These are phyloP conservation scores for Zoysia japonica DNA, from an alignment of 176 grass and related monocot species.

Conservation along the genomic window DNA sequence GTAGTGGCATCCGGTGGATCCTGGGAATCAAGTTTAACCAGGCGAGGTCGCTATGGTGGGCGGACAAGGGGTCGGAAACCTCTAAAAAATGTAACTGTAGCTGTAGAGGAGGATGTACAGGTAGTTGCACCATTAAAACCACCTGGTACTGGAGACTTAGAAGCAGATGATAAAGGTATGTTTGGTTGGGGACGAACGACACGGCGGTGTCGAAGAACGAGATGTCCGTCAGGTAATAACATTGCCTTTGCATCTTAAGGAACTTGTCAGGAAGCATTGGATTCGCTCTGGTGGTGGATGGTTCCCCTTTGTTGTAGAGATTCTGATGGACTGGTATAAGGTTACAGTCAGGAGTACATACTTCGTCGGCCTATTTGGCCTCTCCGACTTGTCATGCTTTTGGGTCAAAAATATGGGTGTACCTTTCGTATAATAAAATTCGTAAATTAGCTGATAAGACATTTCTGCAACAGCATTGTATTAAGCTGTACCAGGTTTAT, in stretches of 20 bases:
- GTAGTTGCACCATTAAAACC: constrained; percentile 38
- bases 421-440: constrained; percentile 43
- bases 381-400: constrained; percentile 33
- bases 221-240: constrained; percentile 52
- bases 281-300: background rate
- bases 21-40: constrained; percentile 47
- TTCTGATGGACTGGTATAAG: constrained; percentile 42
- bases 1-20: constrained; percentile 61
- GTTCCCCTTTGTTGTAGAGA: constrained; percentile 30
- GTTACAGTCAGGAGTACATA: constrained; percentile 42
- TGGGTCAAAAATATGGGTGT: constrained; percentile 46
- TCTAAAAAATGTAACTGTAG: constrained; percentile 35
- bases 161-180: constrained; percentile 62
- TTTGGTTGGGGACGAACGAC: constrained; percentile 87
- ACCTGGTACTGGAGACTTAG: constrained; percentile 35
- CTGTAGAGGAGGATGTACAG: constrained; percentile 29
- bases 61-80: constrained; percentile 53
- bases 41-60: constrained; percentile 35
- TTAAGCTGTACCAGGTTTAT: constrained; percentile 34
- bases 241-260: constrained; percentile 42
- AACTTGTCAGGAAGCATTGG: constrained; percentile 27
- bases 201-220: constrained; percentile 69
- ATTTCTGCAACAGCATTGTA: constrained; percentile 39
- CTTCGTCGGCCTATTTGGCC: constrained; percentile 38
- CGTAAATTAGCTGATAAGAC: constrained; percentile 42